Percentiles rank a stretch among this genome's conserved stretches.
Conservation (phyloP, 2,329 filamentous ascomycete genomes). For the Xylariales sp. region DNA sequence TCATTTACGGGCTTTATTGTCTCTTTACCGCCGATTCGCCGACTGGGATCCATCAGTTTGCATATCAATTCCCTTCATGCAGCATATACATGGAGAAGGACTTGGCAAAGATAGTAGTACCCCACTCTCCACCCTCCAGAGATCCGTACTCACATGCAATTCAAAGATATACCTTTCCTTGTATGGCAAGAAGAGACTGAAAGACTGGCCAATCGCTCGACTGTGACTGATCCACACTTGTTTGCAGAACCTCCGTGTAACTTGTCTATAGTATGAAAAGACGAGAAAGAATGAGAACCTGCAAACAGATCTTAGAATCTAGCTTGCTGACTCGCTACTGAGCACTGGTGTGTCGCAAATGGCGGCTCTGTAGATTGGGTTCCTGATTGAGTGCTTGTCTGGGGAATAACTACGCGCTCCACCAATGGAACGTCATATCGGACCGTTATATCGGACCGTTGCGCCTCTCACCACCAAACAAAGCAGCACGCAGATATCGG, state of each 20-base stretch:
- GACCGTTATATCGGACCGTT: background rate
- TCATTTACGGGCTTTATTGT: background rate
- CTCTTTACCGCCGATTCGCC: slow-evolving; percentile 6
- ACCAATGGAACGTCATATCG: slow-evolving; percentile 1
- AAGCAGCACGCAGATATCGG: background rate
- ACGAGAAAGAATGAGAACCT: background rate
- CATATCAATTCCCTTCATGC: slow-evolving; percentile 1
- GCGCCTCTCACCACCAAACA: background rate
- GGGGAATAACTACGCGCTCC: slow-evolving; percentile 5
- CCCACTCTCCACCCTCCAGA: too few species aligned
- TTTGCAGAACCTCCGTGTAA: too few species aligned
- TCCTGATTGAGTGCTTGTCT: background rate
- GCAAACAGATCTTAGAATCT: too few species aligned
- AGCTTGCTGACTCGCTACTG: too few species aligned
- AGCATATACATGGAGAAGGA: slow-evolving; percentile 4
- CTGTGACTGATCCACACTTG: too few species aligned
- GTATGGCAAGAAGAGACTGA: too few species aligned
- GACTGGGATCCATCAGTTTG: slow-evolving; percentile 5
- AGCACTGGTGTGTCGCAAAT: too few species aligned
- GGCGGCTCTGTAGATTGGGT: background rate
- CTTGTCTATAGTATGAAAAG: background rate
- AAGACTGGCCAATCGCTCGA: too few species aligned
- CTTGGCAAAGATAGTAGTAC: background rate
- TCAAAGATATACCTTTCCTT: too few species aligned
- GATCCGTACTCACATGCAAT: too few species aligned